These are phyloP conservation scores for Fusarium nematophilum DNA, from an alignment of 2,329 filamentous ascomycete genomes.

Conservation along the genomic window DNA sequence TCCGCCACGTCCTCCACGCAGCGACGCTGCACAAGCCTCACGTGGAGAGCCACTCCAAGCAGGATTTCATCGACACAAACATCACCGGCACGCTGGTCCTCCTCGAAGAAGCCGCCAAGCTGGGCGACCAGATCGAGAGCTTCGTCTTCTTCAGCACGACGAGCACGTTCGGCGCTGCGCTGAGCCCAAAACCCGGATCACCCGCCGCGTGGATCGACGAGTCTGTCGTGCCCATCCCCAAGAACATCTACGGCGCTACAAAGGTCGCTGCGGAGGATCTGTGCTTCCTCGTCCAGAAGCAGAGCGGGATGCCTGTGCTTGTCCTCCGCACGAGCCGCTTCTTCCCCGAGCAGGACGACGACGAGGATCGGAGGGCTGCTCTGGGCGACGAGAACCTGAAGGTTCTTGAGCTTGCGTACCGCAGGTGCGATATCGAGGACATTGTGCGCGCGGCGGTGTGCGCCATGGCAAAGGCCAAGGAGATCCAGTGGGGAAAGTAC, in stretches of 20 bases:
- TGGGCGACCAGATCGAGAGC: conserved; percentile 45
- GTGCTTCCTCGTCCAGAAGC: conserved; percentile 54
- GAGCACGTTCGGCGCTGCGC: conserved; percentile 56
- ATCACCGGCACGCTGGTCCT: conserved; percentile 56
- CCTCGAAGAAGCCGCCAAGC: conserved; percentile 52
- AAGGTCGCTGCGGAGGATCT: conserved; percentile 62
- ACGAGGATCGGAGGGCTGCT: conserved; percentile 51
- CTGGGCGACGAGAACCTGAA: conserved; percentile 59
- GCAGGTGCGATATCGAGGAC: conserved; percentile 57
- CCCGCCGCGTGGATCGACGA: conserved; percentile 60
- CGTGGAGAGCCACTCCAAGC: conserved; percentile 56
- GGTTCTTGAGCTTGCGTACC: conserved; percentile 59
- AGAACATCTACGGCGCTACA: conserved; percentile 62
- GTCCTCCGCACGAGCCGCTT: conserved; percentile 61
- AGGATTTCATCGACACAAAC: conserved; percentile 58
- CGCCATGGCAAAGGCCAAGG: conserved; percentile 49
- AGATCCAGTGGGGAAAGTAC: conserved; percentile 53
- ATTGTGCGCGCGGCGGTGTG: conserved; percentile 55
- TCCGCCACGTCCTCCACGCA: conserved; percentile 56
- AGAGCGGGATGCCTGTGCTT: conserved; percentile 54
- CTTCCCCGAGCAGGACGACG: conserved; percentile 61
- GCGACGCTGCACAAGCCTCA: conserved; percentile 62
- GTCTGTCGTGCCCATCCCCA: conserved; percentile 52
- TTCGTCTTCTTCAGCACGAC: conserved; percentile 61
- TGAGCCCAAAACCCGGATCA: conserved; percentile 49